Evolutionary conservation across 352 stramenopile genomes (phyloP), one percentile per base, ranked within the genome.

Genomic region (Pythium sukuiense): DNA sequence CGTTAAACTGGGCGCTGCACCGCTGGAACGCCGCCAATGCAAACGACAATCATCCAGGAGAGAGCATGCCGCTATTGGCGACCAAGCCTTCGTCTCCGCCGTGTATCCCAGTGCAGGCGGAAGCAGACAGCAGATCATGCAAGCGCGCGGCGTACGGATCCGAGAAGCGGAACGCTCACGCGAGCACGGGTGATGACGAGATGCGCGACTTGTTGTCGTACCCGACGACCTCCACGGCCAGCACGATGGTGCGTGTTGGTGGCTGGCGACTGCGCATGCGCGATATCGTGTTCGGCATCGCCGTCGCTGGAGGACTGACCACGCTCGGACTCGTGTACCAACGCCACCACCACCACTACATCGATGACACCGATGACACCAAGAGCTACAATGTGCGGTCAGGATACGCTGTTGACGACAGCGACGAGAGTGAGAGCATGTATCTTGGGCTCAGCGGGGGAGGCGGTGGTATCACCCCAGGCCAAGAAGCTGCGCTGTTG

Each of bases 181-280:
- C 14, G 6, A 12, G 14, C 3, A 48, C 13, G 9, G 41, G 7
- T 18, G 41, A 54, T n/a, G 55, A 61, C 32, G 37, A 62, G 27
- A 29, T 53, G n/a, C 50, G 39, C 39, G 41, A 54, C 29, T 46
- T 62, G 20, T 29, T 53, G 41, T 29, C 45, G 8, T 55, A 33
- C 48, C 14, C 20, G 18, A 32, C 57, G 30, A 52, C 39, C 9
- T 13, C 57, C 6, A 24, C 46, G 24, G 32, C 57, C 16, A 59
- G 11, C 29, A 53, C 41, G 13, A 67, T 68, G 53, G 53, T 68
- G 20, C 45, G 41, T 26, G 33, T 62, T 12, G 45, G 45, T 16
- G 27, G 43, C 29, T 68, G 61, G 61, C 61, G 61, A 18, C 12
- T 68, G 27, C 41, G 61, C 9, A 30, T 68, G 41, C 61, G 61